Evolutionary conservation across 331 rosid species (phyloP), one percentile per base, ranked within the genome.

Genomic region (Ulmus americana): DNA sequence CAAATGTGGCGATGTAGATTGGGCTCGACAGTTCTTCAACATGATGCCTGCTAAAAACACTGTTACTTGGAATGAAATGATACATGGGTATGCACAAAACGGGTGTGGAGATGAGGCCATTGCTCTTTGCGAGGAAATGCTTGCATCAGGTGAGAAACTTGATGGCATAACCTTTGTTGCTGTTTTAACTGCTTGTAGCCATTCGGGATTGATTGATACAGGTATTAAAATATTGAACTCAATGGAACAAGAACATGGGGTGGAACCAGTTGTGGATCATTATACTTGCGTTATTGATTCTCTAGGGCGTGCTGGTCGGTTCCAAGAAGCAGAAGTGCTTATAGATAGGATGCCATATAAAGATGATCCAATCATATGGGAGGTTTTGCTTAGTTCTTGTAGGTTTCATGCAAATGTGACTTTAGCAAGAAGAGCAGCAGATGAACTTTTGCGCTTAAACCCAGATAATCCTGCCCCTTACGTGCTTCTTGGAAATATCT

Each of bases 81-180:
- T 89, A 65, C 88, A 86, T 35, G 96, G 96, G 38, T 86, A 84
- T 77, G 95, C 96, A 11, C 88, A 89, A 50, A 89, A 82, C 67
- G 95, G 95, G 28, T 55, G 70, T 67, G 96, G 96, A 60, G 72
- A 73, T 22, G 76, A 81, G 56, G 95, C 95, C 66, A 75, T 86
- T 61, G 56, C 75, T 65, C 95, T 89, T n/a, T 89, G 82, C 65
- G 69, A 75, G 65, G 80, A 82, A 68, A 82, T 89, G 91, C 70
- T 86, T 74, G 57, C 66, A 50, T 83, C 68, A 3, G 80, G 80
- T 43, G 85, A 86, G 67, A 75, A 66, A 69, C 95, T 88, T 51
- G 95, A 86, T 59, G 75, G 71, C 62, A 79, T 86, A 55, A 84
- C 95, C 54, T 84, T 84, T 49, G 59, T 86, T 45, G 83, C 89